These are phyloP conservation scores for Agrocybe pediades DNA, from an alignment of 768 basidiomycete species.

Conservation along the genomic window DNA sequence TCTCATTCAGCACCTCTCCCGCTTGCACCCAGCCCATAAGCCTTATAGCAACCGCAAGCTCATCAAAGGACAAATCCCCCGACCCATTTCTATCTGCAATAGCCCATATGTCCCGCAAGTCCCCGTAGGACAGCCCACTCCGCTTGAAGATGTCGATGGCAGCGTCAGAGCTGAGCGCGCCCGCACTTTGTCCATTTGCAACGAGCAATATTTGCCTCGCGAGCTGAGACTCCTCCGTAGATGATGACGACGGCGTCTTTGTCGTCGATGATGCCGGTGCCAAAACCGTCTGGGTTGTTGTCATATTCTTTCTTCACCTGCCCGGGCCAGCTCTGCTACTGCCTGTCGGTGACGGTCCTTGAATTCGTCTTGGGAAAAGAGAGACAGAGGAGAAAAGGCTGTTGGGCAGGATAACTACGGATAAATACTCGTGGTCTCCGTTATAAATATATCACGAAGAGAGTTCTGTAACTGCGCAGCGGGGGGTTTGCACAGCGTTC, in stretches of 20 bases:
- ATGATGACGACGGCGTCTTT: slow-evolving; percentile 13
- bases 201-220: slow-evolving; percentile 28
- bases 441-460: not conserved
- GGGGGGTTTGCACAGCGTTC: not conserved
- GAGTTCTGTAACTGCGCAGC: not conserved
- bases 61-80: slow-evolving; percentile 54
- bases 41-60: slow-evolving; percentile 59
- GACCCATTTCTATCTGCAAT: slow-evolving; percentile 61
- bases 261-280: not conserved
- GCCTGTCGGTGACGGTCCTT: too few species aligned
- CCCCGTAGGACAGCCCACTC: slow-evolving; percentile 52
- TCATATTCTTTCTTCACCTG: too few species aligned
- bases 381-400: not conserved
- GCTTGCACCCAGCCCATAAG: slow-evolving; percentile 70
- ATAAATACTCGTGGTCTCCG: not conserved
- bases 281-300: not conserved
- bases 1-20: slow-evolving; percentile 41
- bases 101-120: slow-evolving; percentile 64
- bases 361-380: too few species aligned
- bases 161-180: slow-evolving; percentile 36
- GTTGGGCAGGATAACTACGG: not conserved
- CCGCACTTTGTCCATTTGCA: slow-evolving; percentile 23
- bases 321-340: too few species aligned
- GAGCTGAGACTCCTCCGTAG: slow-evolving; percentile 31
- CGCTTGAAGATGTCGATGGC: slow-evolving; percentile 60